Base-by-base conservation (phyloP, 2,329 filamentous ascomycete genomes). In the Neopestalotiopsis sp. region DNA sequence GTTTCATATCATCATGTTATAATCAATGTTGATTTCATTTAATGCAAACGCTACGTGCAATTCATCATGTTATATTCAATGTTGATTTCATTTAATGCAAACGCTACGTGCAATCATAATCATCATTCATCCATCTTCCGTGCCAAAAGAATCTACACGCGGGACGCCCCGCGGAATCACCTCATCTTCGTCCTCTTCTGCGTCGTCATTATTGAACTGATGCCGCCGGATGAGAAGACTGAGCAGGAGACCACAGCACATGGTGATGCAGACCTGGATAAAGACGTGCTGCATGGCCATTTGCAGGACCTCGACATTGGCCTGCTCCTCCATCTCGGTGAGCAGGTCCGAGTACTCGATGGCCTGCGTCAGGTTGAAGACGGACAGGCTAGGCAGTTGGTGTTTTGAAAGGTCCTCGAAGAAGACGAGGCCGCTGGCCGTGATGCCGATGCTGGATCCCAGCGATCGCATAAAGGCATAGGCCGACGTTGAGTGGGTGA, bases 241-340 rank as follows among this genome's bases (percentile, higher is more conserved):
- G n/a, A 66, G 42, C 5, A 57, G 17, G 17, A 66, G 30, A 1
- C 63, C 63, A 24, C 56, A 28, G 10, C 63, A 24, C 63, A 66
- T 66, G 12, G 14, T n/a, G 49, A 66, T 32, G 10, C 63, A 66
- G 13, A 66, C 42, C 32, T 66, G 63, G 17, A 56, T 66, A 17
- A 66, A 66, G 42, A 66, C 63, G 32, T 66, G 63, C 63, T 66
- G 63, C 63, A 66, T 66, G 4, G 63, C 63, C 12, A 10, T 49
- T 13, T 66, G 28, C 7, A 66, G n/a, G 3, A 56, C 49, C 45
- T 58, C 63, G 6, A 66, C 49, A 24, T 66, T 66, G 45, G 63
- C 63, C 14, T 57, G 14, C 13, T 66, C 63, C 32, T 66, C 63
- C 24, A 66, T 34, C n/a, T 56, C 17, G 5, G 42, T 56, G 17